Evolutionary conservation across 345 rosid species (phyloP), one percentile per base, ranked within the genome.

Genomic region (Gossypium thurberi): DNA sequence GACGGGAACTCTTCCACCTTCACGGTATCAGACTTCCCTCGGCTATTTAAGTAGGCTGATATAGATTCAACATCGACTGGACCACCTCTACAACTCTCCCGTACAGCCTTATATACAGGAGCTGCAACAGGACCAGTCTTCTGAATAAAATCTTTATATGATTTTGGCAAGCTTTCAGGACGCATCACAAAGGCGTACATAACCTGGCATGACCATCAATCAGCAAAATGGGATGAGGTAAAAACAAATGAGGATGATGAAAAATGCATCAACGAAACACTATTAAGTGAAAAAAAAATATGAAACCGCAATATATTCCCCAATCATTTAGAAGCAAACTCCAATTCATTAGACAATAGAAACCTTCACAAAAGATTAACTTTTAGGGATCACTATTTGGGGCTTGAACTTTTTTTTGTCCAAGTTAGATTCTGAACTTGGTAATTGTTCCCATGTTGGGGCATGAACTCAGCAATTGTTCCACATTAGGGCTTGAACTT

Each of bases 81-180:
- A 60, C 86, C 88, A 78, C 95, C 96, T 85, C 99, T 88, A 84
- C 99, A 93, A 85, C 82, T 84, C 21, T 93, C 94, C 84, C 89
- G 87, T 21, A 96, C 97, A 73, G 99, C 93, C 83, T 89, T 91
- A 82, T 96, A 96, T 8, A 89, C 93, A 72, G 98, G 96, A 6
- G 79, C 83, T 26, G 91, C 89, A 76, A 93, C 97, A 69, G 99
- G 99, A 63, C 99, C 98, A 23, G 99, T 96, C 82, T 93, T 93
- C 83, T 93, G 98, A 78, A 96, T 96, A 62, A 93, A 96, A 77
- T 93, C 94, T 78, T 82, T 90, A 84, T 96, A 96, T 76, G 98
- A 82, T 84, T 90, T 89, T 44, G 98, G 99, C 87, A 96, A 87
- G 85, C 94, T 96, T 84, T 90, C 99, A 8, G 99, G 98, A 55